phyloP scores from a whole-genome alignment of 2,329 filamentous ascomycete species.

The Penicillium sclerotiorum region DNA sequence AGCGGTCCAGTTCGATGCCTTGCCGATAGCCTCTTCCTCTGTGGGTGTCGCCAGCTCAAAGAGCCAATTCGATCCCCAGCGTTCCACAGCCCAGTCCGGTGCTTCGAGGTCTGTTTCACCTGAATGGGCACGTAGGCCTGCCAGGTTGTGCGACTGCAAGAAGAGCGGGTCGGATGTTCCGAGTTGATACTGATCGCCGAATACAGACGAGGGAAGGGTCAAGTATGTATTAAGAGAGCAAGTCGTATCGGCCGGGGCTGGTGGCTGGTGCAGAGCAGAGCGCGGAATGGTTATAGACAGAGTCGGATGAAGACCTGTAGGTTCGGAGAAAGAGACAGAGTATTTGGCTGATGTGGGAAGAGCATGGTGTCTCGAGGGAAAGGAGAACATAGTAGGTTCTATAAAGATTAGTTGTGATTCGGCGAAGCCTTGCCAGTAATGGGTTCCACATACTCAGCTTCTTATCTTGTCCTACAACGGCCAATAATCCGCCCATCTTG shows the following conservation, averaged over 20 bases:
- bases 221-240: conserved; percentile 80
- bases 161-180: conserved; percentile 63
- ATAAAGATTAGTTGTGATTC: conserved; percentile 10
- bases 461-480: conserved; percentile 73
- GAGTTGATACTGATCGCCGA: conserved; percentile 87
- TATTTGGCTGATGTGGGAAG: conserved; percentile 58
- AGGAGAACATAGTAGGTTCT: conserved; percentile 79
- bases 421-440: too few species aligned
- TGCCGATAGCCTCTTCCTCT: neutral
- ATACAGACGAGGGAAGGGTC: conserved; percentile 77
- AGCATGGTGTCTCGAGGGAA: conserved; percentile 75
- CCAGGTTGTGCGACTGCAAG: conserved; percentile 77
- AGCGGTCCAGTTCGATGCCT: conserved; percentile 35
- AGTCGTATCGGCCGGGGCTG: conserved; percentile 50
- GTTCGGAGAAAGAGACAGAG: conserved; percentile 64
- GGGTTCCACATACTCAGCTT: conserved; percentile 57
- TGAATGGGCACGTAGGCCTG: conserved; percentile 66
- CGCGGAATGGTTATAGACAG: conserved; percentile 68
- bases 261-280: conserved; percentile 51
- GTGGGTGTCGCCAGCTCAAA: conserved; percentile 68
- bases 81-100: conserved; percentile 73
- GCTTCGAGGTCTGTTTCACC: conserved; percentile 88
- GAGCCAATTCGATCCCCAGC: conserved; percentile 79
- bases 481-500: conserved; percentile 75
- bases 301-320: conserved; percentile 81